These are phyloP conservation scores for Russula emetica DNA, from an alignment of 768 basidiomycete genomes.

Conservation along the genomic window DNA sequence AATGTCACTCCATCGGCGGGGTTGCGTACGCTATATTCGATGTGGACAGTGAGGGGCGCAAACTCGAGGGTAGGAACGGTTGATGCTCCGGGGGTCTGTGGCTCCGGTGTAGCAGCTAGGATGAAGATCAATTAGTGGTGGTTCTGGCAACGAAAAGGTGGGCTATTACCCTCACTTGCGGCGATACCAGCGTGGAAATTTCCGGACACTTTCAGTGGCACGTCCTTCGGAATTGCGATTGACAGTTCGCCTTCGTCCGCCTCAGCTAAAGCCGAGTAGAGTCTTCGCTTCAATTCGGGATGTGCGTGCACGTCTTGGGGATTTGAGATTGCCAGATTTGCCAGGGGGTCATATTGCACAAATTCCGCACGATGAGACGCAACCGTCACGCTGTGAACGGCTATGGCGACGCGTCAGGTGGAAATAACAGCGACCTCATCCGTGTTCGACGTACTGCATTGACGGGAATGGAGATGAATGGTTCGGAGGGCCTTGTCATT, in stretches of 20 bases:
- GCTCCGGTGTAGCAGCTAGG: constrained; percentile 73
- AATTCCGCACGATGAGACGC: constrained; percentile 71
- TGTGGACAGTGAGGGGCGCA: constrained; percentile 67
- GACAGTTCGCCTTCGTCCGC: constrained; percentile 93
- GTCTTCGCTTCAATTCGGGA: constrained; percentile 87
- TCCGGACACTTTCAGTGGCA: constrained; percentile 58
- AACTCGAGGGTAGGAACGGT: constrained; percentile 43
- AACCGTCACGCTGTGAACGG: constrained; percentile 69
- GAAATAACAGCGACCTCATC: constrained; percentile 12
- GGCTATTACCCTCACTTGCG: constrained; percentile 51
- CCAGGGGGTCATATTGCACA: constrained; percentile 70
- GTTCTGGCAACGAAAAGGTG: constrained; percentile 10
- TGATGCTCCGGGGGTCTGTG: constrained; percentile 56
- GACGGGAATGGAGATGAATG: constrained; percentile 82
- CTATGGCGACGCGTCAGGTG: constrained; percentile 39
- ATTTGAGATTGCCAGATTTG: constrained; percentile 58
- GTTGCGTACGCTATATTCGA: constrained; percentile 77
- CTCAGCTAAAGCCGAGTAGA: constrained; percentile 88
- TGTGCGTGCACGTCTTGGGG: constrained; percentile 80
- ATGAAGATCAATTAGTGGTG: background rate
- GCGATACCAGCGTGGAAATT: constrained; percentile 42
- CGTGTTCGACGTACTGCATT: constrained; percentile 59
- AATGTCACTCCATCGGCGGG: constrained; percentile 85
- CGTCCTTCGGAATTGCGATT: constrained; percentile 76
- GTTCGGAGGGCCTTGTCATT: constrained; percentile 73